A percentile compares a stretch with the other conserved stretches of the same genome.
These are phyloP conservation scores for Aspergillus caelatus DNA, from an alignment of 2,329 filamentous ascomycete genomes.

Conservation along the genomic window DNA sequence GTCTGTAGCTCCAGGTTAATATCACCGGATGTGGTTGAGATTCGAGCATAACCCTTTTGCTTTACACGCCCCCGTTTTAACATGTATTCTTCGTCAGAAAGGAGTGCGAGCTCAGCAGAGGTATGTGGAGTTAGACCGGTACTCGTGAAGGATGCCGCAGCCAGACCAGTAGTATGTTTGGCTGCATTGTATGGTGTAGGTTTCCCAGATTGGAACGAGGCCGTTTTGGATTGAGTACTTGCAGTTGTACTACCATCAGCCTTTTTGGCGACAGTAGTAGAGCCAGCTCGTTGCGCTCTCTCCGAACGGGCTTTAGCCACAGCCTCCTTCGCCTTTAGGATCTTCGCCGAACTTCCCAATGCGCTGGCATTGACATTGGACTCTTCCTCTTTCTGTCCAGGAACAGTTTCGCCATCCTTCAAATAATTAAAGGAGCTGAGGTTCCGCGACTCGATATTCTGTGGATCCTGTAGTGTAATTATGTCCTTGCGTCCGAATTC, in stretches of 20 bases:
- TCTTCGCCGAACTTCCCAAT: conserved; percentile 78
- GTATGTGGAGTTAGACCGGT: conserved; percentile 93
- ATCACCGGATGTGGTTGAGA: conserved; percentile 82
- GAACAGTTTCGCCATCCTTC: conserved; percentile 74
- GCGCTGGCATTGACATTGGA: conserved; percentile 75
- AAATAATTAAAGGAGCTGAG: conserved; percentile 87
- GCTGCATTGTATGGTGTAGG: conserved; percentile 77
- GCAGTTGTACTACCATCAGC: conserved; percentile 18
- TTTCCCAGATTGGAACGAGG: conserved; percentile 34
- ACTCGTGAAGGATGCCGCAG: conserved; percentile 92
- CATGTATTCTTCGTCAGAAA: conserved; percentile 97
- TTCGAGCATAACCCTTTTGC: conserved; percentile 85
- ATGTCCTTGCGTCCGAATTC: conserved; percentile 90
- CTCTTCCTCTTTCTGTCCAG: conserved; percentile 59
- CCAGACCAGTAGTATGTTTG: conserved; percentile 83
- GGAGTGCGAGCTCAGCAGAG: conserved; percentile 78
- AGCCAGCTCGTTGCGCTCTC: conserved; percentile 62
- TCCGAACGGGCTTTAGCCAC: conserved; percentile 87
- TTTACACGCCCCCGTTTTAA: conserved; percentile 87
- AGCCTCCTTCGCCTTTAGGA: conserved; percentile 86
- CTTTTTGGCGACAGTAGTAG: conserved; percentile 47
- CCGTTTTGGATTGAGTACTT: conserved; percentile 24
- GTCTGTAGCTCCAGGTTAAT: conserved; percentile 88
- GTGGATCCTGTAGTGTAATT: conserved; percentile 93
- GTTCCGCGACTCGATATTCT: conserved; percentile 81